phyloP scores from a whole-genome alignment of 805 yeast species.

The Metschnikowia orientalis region DNA sequence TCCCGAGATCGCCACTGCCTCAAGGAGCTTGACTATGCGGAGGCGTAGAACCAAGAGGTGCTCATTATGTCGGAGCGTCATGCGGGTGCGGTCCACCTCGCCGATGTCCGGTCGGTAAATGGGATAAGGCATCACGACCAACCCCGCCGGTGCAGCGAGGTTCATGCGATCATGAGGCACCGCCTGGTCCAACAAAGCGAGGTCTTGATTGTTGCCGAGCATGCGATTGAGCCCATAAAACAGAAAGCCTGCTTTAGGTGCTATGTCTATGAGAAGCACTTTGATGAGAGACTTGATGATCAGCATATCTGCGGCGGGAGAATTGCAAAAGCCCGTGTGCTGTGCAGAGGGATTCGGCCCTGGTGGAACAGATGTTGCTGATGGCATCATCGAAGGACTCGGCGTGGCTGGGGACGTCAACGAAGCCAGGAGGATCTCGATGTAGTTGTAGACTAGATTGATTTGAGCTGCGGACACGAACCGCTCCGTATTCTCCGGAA shows the following conservation, averaged over 20 bases:
- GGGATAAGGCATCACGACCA: constrained; percentile 13
- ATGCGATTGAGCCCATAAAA: constrained; percentile 52
- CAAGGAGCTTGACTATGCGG: constrained; percentile 47
- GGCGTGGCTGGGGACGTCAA: constrained; percentile 30
- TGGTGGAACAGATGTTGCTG: too few species aligned
- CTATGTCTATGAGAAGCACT: constrained; percentile 39
- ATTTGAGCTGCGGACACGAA: constrained; percentile 38
- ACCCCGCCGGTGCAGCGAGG: constrained; percentile 4
- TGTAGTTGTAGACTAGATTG: constrained; percentile 46
- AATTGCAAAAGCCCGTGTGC: constrained; percentile 6
- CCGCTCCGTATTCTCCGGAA: constrained; percentile 48
- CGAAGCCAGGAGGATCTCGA: constrained; percentile 50
- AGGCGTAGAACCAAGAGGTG: constrained; percentile 42
- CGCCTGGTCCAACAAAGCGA: constrained; percentile 37
- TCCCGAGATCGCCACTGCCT: constrained; percentile 35
- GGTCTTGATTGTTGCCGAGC: constrained; percentile 48
- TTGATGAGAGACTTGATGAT: constrained; percentile 30
- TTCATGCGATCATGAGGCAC: constrained; percentile 27
- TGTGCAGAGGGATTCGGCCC: constrained; percentile 9
- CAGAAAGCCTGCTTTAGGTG: constrained; percentile 37
- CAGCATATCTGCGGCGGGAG: constrained; percentile 2
- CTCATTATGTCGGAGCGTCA: constrained; percentile 36
- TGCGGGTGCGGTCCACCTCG: constrained; percentile 10
- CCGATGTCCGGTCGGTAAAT: constrained; percentile 4
- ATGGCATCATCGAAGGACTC: constrained; percentile 16